Evolutionary conservation across 2,329 filamentous ascomycete genomes (phyloP), one percentile per base, ranked within the genome.

Genomic region (Botrytis medusae): DNA sequence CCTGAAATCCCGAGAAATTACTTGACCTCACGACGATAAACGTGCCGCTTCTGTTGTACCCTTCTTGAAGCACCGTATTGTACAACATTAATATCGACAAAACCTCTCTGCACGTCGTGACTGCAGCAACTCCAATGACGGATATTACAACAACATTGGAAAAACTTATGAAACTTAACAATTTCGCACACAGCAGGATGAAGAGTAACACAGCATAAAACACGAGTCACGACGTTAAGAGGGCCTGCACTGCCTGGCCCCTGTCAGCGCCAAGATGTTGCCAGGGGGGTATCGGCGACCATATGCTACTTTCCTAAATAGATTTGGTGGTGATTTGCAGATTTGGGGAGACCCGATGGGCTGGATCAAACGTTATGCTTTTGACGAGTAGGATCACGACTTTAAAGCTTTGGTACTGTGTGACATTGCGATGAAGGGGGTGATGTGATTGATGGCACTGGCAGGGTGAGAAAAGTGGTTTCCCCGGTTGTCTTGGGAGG

Each of bases 231-330:
- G 46, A 68, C 46, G 64, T 68, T 68, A 40, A 46, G 22, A 40
- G 64, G n/a, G 25, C 32, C 46, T 40, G 14, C 14, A 54, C 29
- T 29, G 22, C 34, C 29, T 40, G 46, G 46, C 46, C 64, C 64
- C 64, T 54, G 57, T 63, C 59, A 46, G 67, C 51, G 54, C 67
- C 51, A 69, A 69, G 51, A 37, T 22, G 32, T 54, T 42, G 44
- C 37, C 61, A 72, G 70, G 70, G 69, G 70, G 34, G 34, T 40
- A 40, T 72, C 70, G 70, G 60, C 70, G 70, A 72, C 70, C 70
- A 67, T 44, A 72, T 65, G 34, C 34, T 64, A 20, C 46, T 51
- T 40, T 46, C 34, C 34, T 16, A 61, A n/a, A 34, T 18, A 44
- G 34, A 37, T 51, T 10, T 10, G 32, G 42, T 48, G 57, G 22